Conservation (phyloP, 371 early-diverging fungal genomes). For the Mortierella sp. region DNA sequence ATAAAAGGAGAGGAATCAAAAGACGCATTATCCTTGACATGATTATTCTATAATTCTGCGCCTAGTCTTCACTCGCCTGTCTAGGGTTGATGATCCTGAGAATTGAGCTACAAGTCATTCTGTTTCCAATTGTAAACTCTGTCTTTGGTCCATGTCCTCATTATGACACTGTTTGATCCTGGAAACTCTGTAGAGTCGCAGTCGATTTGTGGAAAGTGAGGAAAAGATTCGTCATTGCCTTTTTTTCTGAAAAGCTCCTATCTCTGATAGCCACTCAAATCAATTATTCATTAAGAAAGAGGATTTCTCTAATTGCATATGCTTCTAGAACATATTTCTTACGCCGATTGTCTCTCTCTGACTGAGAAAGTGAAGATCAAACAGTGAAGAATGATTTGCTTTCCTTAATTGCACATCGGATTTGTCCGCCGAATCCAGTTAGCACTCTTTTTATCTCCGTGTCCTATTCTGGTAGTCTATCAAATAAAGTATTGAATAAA, state of each 20-base stretch:
- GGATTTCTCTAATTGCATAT: neutral
- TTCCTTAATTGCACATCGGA: neutral
- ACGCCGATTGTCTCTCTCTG: too few species aligned
- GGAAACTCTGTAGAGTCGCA: neutral
- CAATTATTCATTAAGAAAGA: too few species aligned
- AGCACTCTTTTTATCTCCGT: neutral
- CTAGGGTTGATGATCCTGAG: too few species aligned
- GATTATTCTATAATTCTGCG: too few species aligned
- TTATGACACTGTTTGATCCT: neutral
- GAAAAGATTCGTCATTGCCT: too few species aligned
- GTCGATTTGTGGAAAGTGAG: neutral
- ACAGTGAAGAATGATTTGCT: neutral
- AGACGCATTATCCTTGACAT: too few species aligned
- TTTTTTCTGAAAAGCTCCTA: neutral
- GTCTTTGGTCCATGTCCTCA: too few species aligned
- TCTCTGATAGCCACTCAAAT: neutral
- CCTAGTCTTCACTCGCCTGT: neutral
- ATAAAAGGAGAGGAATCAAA: neutral
- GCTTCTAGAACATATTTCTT: neutral
- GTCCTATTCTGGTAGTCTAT: too few species aligned
- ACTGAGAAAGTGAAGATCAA: too few species aligned
- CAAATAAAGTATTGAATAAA: too few species aligned
- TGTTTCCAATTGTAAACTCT: neutral
- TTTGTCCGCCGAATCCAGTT: neutral
- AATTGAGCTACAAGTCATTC: neutral